Conservation (phyloP, 495 filamentous ascomycete genomes). For the Chaetomium tenue region DNA sequence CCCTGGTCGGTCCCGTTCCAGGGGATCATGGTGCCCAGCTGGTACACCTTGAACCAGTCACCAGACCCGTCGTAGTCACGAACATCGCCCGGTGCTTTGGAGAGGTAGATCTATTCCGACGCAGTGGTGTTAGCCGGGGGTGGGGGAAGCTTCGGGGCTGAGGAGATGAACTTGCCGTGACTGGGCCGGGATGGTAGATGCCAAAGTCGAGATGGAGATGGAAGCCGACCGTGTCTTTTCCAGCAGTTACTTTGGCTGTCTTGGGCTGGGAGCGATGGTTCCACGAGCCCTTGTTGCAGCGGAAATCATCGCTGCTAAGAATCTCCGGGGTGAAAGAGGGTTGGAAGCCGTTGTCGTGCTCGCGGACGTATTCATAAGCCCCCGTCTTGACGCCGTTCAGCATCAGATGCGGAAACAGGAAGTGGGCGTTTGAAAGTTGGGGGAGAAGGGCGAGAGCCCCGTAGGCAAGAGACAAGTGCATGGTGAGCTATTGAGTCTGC, state of each 20-base stretch:
- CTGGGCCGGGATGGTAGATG: conserved; percentile 26
- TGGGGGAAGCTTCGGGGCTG: background rate
- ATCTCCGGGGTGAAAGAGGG: conserved; percentile 37
- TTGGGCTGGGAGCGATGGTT: conserved; percentile 21
- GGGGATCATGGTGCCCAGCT: conserved; percentile 22
- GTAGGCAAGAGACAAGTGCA: conserved; percentile 11
- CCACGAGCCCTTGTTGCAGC: conserved; percentile 28
- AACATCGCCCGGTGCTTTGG: conserved; percentile 44
- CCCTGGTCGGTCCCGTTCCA: conserved; percentile 28
- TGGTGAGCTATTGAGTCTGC: background rate
- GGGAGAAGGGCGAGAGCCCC: conserved; percentile 19
- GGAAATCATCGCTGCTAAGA: conserved; percentile 39
- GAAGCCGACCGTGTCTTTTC: conserved; percentile 23
- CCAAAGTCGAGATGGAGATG: conserved; percentile 31
- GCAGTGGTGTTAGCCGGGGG: background rate
- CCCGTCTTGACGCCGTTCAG: conserved; percentile 40
- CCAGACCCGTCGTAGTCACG: conserved; percentile 47
- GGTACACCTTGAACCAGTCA: conserved; percentile 53
- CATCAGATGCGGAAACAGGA: conserved; percentile 28
- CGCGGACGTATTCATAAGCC: conserved; percentile 27
- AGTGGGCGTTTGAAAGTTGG: conserved; percentile 21
- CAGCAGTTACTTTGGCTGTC: conserved; percentile 25
- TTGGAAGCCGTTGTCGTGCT: conserved; percentile 46
- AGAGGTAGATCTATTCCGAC: conserved; percentile 36
- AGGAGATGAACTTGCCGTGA: conserved; percentile 7